These are phyloP conservation scores for Primulina huaijiensis DNA, from an alignment of 257 asterid genomes.

Conservation along the genomic window DNA sequence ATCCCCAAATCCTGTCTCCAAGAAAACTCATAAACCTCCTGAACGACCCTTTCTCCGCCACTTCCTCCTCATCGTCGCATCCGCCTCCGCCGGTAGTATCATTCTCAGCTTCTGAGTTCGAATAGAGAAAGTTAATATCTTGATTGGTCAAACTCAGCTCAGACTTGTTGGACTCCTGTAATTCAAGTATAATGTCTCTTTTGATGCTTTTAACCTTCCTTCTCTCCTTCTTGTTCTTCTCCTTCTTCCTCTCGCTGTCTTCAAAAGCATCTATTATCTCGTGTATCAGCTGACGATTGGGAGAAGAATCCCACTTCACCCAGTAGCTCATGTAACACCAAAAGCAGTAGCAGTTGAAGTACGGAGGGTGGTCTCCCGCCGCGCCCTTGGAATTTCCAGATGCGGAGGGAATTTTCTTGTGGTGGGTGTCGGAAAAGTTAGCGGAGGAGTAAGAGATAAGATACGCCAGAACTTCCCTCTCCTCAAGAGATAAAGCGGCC, in stretches of 20 bases:
- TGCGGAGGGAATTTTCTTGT: slow-evolving; percentile 18
- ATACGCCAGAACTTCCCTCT: slow-evolving; percentile 59
- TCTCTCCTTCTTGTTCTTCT: slow-evolving; percentile 38
- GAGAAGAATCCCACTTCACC: slow-evolving; percentile 74
- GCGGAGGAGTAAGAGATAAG: slow-evolving; percentile 53
- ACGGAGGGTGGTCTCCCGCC: slow-evolving; percentile 48
- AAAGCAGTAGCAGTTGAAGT: slow-evolving; percentile 65
- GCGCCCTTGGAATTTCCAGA: slow-evolving; percentile 26
- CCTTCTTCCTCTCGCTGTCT: slow-evolving; percentile 40
- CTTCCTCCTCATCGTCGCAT: slow-evolving; percentile 30
- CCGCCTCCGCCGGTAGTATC: slow-evolving; percentile 16
- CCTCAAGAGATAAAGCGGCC: slow-evolving; percentile 50
- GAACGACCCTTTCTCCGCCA: slow-evolving; percentile 48
- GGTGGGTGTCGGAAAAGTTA: slow-evolving; percentile 27
- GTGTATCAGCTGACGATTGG: slow-evolving; percentile 67
- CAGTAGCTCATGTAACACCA: slow-evolving; percentile 72
- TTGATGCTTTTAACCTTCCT: slow-evolving; percentile 39
- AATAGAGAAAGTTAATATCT: slow-evolving; percentile 26
- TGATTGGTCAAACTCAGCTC: slow-evolving; percentile 33
- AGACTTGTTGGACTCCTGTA: slow-evolving; percentile 30
- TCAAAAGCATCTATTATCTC: slow-evolving; percentile 68
- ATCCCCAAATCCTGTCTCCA: slow-evolving; percentile 70
- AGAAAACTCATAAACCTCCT: slow-evolving; percentile 57
- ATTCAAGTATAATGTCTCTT: slow-evolving; percentile 16
- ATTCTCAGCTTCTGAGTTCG: slow-evolving; percentile 27